Base-by-base conservation (phyloP, 441 rosid species). In the Erodium trifolium region DNA sequence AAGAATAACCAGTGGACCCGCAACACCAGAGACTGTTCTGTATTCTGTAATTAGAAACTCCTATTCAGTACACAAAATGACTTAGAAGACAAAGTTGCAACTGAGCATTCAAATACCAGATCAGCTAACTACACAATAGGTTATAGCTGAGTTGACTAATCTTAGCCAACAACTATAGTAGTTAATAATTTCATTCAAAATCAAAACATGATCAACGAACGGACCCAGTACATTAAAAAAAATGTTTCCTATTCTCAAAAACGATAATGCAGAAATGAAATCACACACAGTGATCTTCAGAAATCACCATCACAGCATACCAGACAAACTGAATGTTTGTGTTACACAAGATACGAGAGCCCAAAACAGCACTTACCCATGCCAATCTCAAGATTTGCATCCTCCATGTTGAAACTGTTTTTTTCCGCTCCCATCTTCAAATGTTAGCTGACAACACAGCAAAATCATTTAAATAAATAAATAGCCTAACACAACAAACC, bases 341-440 rank as follows among this genome's bases (percentile, higher is more conserved):
- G 9, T 41, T 41, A 41, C 2, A 41, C 47, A 41, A 41, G 9
- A 41, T 41, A 41, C 3, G 47, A 41, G 12, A 41, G 60, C 60
- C 17, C 18, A 53, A 53, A 53, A 53, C 2, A 53, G 1, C 60
- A 53, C 60, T 53, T 14, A 53, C 60, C 60, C 60, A 53, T 53
- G 19, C 60, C 60, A 5, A 53, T 53, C 60, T 53, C 60, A 14
- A 53, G 60, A 53, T 53, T 53, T 14, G 18, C 60, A 53, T 53
- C 60, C 6, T 14, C 60, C 60, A 53, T 53, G 60, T 53, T 53
- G 60, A 14, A 53, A 4, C 60, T 53, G 60, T 53, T 53, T 14
- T 53, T 53, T 4, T 53, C 60, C 60, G 19, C 60, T 14, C 17
- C 60, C 60, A 53, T 53, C 60, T 53, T 53, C 60, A 53, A 53